Evolutionary conservation across 108 stramenopile species (phyloP), one percentile per base, ranked within the genome.

Genomic region (Aurantiochytrium sp.): DNA sequence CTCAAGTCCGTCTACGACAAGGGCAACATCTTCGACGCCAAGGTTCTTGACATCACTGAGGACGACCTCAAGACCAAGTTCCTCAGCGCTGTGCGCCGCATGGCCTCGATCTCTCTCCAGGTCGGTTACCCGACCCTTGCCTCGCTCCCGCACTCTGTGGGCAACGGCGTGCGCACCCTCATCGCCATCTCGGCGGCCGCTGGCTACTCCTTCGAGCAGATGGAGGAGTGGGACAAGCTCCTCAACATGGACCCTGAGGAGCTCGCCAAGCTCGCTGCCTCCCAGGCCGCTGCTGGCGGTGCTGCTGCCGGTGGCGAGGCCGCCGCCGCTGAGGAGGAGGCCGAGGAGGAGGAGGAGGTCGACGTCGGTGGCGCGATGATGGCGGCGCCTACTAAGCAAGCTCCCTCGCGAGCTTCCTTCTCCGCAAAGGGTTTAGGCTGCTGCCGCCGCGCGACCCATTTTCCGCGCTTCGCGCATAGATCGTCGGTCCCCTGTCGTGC

Each of bases 91-190:
- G 94, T 97, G 88, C 87, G 90, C 68, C 90, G 88, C 68, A 85
- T 99, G 37, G 97, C 98, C 34, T 91, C 94, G 45, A 88, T 98
- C 55, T 98, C 96, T 34, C 91, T 99, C 68, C 95, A 94, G 50
- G 68, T 97, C 48, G 95, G 96, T 85, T 95, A 92, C 92, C 97
- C 98, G 85, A 98, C 98, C 37, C 93, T 97, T 89, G 97, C 97
- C 21, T 96, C 95, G 85, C 94, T 97, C 73, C 97, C 97, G 27
- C 99, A 99, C 94, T 96, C 95, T 86, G 94, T 98, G 91, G 97
- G 95, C 91, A 97, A 97, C 91, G 99, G 97, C 87, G 98, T 97
- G 97, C 96, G 96, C 94, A 95, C 94, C 50, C 88, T 97, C 81
- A 90, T 99, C 48, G 94, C 97, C 37, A 90, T 98, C 31, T 96